A percentile compares a stretch with the other conserved stretches of the same genome.
phyloP scores from a whole-genome alignment of 1,284 basidiomycete genomes.

The Moniliophthora roreri region DNA sequence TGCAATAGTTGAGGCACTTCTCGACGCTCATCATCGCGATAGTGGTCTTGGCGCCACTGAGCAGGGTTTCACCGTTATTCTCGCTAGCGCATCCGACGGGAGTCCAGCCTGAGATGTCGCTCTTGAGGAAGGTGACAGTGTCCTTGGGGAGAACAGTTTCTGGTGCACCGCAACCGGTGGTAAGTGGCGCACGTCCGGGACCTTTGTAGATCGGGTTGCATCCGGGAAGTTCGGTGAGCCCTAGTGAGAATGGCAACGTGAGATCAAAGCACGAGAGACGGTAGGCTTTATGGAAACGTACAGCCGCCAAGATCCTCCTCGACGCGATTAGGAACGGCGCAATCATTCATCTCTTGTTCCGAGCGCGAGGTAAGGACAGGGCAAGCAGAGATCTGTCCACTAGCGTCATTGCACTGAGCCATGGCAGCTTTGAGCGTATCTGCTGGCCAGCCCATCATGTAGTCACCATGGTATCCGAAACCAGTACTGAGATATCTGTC shows the following conservation, averaged over 20 bases:
- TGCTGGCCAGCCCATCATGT: conserved; percentile 17
- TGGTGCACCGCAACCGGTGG: no score
- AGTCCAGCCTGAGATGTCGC: no score
- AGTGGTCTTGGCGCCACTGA: no score
- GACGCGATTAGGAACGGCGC: conserved; percentile 16
- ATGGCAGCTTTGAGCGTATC: conserved; percentile 19
- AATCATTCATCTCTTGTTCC: conserved; percentile 18
- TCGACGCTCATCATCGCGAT: no score
- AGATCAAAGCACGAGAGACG: neutral
- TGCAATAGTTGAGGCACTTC: no score
- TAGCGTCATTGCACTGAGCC: conserved; percentile 20
- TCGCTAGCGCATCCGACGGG: no score
- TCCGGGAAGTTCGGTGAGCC: conserved; percentile 18
- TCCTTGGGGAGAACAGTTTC: no score
- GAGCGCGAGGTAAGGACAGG: conserved; percentile 15
- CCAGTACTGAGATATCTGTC: conserved; percentile 12
- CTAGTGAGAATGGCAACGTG: conserved; percentile 1
- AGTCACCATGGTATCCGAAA: conserved; percentile 17
- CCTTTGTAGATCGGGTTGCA: conserved; percentile 20
- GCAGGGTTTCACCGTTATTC: no score
- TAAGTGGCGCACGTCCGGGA: conserved; percentile 7
- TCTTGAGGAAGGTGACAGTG: no score
- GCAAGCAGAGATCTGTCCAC: conserved; percentile 10
- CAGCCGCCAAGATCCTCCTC: conserved; percentile 18
- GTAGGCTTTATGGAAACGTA: conserved; percentile 4